Conservation (phyloP, 345 rosid species). For the Eucalyptus urophylla region DNA sequence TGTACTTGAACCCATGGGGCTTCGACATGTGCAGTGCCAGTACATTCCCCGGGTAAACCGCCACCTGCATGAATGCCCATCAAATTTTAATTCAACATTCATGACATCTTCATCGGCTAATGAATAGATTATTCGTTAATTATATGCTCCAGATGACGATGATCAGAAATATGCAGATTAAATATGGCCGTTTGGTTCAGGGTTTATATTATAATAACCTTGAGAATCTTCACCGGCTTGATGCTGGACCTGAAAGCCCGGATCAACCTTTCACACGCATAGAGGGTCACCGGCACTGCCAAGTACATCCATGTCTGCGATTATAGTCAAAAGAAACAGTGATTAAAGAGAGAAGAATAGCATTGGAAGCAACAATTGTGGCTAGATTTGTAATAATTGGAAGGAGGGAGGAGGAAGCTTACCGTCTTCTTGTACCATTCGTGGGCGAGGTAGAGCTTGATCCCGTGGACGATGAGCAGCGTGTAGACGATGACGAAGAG, state of each 20-base stretch:
- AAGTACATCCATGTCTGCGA: slow-evolving; percentile 91
- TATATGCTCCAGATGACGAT: background rate
- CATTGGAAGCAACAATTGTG: background rate
- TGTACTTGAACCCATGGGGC: slow-evolving; percentile 82
- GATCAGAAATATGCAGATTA: background rate
- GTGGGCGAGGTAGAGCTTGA: slow-evolving; percentile 60
- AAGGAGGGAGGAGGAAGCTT: background rate
- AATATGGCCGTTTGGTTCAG: background rate
- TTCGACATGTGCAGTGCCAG: slow-evolving; percentile 73
- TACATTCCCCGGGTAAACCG: slow-evolving; percentile 79
- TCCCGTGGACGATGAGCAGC: slow-evolving; percentile 72
- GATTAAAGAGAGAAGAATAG: background rate
- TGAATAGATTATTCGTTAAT: background rate
- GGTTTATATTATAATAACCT: slow-evolving; percentile 18
- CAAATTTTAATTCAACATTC: background rate
- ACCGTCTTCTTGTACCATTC: slow-evolving; percentile 78
- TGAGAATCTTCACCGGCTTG: slow-evolving; percentile 65
- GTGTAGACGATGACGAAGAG: slow-evolving; percentile 66
- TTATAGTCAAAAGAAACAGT: background rate
- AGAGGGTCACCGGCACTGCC: slow-evolving; percentile 53
- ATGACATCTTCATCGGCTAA: background rate
- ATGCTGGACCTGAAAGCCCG: slow-evolving; percentile 81
- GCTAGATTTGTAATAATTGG: background rate
- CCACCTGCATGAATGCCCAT: slow-evolving; percentile 25
- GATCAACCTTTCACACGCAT: slow-evolving; percentile 53